Evolutionary conservation across 2,329 filamentous ascomycete species (phyloP).

Genomic region (Fusarium redolens): DNA sequence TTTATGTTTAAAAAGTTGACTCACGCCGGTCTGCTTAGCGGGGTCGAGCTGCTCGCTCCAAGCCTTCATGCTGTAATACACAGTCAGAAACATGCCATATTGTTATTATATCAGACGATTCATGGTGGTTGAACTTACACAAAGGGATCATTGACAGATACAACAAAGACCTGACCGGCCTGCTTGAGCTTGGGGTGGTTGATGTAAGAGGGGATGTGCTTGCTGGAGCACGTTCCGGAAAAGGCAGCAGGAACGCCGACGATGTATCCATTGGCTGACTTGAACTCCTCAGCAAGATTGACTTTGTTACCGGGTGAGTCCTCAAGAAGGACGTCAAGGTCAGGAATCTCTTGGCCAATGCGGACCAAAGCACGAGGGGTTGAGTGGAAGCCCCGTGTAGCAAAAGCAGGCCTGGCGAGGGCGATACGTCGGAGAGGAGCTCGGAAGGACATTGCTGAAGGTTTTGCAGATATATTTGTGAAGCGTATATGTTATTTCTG

Average conservation of each 20-base stretch:
- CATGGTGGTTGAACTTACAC: slow-evolving; percentile 71
- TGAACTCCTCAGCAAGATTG: slow-evolving; percentile 82
- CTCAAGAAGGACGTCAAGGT: slow-evolving; percentile 82
- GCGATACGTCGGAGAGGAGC: slow-evolving; percentile 49
- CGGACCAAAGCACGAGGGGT: slow-evolving; percentile 73
- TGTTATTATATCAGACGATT: neutral
- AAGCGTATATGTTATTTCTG: slow-evolving; percentile 5
- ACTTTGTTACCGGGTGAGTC: slow-evolving; percentile 92
- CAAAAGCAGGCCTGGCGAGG: slow-evolving; percentile 45
- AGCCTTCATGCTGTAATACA: slow-evolving; percentile 79
- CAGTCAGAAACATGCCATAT: slow-evolving; percentile 7
- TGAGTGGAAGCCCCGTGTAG: slow-evolving; percentile 68
- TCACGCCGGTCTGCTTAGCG: slow-evolving; percentile 77
- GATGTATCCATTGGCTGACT: slow-evolving; percentile 79
- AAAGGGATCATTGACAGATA: slow-evolving; percentile 94
- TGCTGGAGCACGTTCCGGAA: slow-evolving; percentile 66
- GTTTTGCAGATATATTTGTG: neutral
- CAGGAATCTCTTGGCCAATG: slow-evolving; percentile 82
- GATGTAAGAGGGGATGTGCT: slow-evolving; percentile 88
- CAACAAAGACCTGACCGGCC: slow-evolving; percentile 87
- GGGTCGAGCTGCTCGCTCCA: slow-evolving; percentile 86
- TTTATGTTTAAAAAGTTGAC: slow-evolving; percentile 49
- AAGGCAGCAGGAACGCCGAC: slow-evolving; percentile 88
- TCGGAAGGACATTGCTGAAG: slow-evolving; percentile 52
- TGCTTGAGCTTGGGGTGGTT: slow-evolving; percentile 80